These are phyloP conservation scores for Erysimum cheiri DNA, from an alignment of 441 rosid species.

Conservation along the genomic window DNA sequence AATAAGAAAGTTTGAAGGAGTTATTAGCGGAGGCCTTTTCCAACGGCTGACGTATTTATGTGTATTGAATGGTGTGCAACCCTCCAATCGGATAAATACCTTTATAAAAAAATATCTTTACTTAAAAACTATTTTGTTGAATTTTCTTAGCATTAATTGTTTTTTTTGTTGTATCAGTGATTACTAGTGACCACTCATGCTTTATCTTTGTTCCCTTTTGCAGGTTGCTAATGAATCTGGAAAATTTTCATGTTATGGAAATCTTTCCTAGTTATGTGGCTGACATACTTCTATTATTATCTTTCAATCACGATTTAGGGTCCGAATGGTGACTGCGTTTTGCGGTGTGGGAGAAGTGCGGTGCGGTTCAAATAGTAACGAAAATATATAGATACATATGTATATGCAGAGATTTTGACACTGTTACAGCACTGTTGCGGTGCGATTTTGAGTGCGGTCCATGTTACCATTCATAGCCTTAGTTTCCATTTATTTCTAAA, in stretches of 20 bases:
- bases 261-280: slow-evolving; percentile 17
- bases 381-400: too few species aligned
- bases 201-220: slow-evolving; percentile 37
- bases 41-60: slow-evolving; percentile 40
- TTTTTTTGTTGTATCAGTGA: neutral
- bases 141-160: slow-evolving; percentile 27
- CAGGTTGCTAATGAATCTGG: slow-evolving; percentile 17
- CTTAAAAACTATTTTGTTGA: neutral
- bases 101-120: slow-evolving; percentile 10
- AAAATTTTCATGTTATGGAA: slow-evolving; percentile 2
- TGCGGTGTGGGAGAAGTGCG: too few species aligned
- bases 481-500: neutral
- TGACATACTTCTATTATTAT: slow-evolving; percentile 6
- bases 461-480: too few species aligned
- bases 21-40: slow-evolving; percentile 24
- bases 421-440: too few species aligned
- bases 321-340: too few species aligned
- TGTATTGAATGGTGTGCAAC: slow-evolving; percentile 45
- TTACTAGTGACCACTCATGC: slow-evolving; percentile 40
- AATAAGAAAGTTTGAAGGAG: neutral
- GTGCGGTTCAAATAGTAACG: too few species aligned
- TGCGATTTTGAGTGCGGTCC: too few species aligned
- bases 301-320: slow-evolving; percentile 1
- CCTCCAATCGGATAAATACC: slow-evolving; percentile 37
- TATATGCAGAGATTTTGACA: too few species aligned